Evolutionary conservation across 331 rosid species (phyloP).

Genomic region (Arachis monticola): DNA sequence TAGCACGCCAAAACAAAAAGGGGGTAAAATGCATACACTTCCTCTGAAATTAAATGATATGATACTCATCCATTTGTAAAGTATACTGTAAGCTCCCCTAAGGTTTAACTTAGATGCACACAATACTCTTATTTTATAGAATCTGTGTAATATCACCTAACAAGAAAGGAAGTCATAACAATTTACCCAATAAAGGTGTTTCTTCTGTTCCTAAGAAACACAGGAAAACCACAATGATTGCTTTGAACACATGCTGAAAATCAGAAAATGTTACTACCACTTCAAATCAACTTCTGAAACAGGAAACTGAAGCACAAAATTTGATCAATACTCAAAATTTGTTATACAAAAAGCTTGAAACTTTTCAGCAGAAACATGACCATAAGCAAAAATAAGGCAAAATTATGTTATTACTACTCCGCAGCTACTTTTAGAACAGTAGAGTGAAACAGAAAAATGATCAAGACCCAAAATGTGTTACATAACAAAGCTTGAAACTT

Average conservation of each 20-base stretch:
- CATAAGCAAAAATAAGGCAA: background rate
- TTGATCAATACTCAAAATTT: constrained; percentile 34
- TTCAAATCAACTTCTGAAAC: constrained; percentile 13
- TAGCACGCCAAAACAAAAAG: too few species aligned
- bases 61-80: too few species aligned
- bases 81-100: too few species aligned
- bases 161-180: too few species aligned
- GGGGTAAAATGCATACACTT: too few species aligned
- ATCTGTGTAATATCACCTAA: too few species aligned
- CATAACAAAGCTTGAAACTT: constrained; percentile 36
- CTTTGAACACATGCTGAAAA: constrained; percentile 7
- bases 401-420: too few species aligned
- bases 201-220: background rate
- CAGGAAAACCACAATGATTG: constrained; percentile 2
- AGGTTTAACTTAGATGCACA: too few species aligned
- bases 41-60: too few species aligned
- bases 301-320: background rate
- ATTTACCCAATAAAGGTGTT: background rate
- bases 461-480: constrained; percentile 34
- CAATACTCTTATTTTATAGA: too few species aligned
- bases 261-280: background rate
- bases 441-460: background rate
- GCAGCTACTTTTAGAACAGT: too few species aligned
- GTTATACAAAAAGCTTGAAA: constrained; percentile 33
- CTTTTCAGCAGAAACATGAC: constrained; percentile 19